Base-by-base conservation (phyloP, 495 filamentous ascomycete species). In the Aspergillus coremiiformis region DNA sequence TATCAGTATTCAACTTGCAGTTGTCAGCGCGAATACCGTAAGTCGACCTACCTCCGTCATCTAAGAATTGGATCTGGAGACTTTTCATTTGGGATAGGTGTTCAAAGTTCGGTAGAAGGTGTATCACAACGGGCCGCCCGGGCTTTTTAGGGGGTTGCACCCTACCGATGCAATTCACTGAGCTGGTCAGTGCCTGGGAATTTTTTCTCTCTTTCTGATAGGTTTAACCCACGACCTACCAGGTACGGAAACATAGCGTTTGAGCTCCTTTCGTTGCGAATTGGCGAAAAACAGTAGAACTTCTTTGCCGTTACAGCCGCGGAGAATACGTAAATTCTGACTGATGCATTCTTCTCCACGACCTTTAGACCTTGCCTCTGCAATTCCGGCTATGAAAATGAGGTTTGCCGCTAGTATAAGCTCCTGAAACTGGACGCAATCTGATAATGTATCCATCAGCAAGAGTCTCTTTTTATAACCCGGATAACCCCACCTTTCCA, bases 281-380 rank as follows among this genome's bases (percentile, higher is more conserved):
- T 76, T 76, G 3, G 73, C 70, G 47, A 76, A 76, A 46, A 66
- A 74, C 0, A 75, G 44, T 48, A 76, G 62, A 2, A 72, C 67
- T 1, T 64, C 61, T 49, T 63, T 67, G 21, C 65, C 66, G 26
- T 72, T 71, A 0, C 59, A 52, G 2, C 65, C 68, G 2, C 67
- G 68, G 5, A 76, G 59, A 14, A 75, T 66, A 10, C 73, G 70
- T 6, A 76, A 51, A 50, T 76, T 76, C 56, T 76, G 73, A 47
- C 70, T 74, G 58, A 76, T 74, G 41, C 73, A 76, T 57, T 76
- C 73, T 43, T 76, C 73, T 4, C 73, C 72, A 11, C 72, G 68
- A 6, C 73, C 72, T 47, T 74, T 76, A 42, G 71, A 75, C 42
- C 72, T 74, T 44, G 68, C 71, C 42, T 75, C 72, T 1, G 72